These are phyloP conservation scores for Lycium ferocissimum DNA, from an alignment of 257 asterid genomes.

Conservation along the genomic window DNA sequence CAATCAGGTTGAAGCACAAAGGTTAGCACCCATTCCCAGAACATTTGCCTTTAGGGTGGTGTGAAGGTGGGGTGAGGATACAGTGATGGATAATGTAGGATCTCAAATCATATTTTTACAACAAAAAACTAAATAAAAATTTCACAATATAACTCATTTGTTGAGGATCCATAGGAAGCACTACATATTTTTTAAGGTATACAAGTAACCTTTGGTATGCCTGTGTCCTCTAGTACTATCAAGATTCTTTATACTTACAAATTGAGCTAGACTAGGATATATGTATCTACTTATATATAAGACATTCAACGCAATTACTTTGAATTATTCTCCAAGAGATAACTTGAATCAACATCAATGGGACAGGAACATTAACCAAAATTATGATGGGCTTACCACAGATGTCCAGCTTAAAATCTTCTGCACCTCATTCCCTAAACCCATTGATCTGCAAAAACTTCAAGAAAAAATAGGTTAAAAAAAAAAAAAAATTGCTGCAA, in stretches of 20 bases:
- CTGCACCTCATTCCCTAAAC: slow-evolving; percentile 40
- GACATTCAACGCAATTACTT: not conserved
- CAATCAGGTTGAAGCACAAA: not conserved
- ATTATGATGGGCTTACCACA: slow-evolving; percentile 36
- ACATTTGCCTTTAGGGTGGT: not conserved
- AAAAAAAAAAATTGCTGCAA: not conserved
- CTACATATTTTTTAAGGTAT: not conserved
- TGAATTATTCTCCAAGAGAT: not conserved
- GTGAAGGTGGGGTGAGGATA: not conserved
- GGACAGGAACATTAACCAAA: not conserved
- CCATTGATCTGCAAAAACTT: slow-evolving; percentile 41
- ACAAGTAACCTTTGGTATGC: not conserved
- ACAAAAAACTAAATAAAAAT: not conserved
- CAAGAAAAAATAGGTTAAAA: not conserved
- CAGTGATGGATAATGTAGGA: not conserved
- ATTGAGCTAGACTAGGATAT: not conserved
- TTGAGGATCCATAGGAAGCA: not conserved
- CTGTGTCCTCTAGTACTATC: not conserved
- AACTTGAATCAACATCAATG: not conserved
- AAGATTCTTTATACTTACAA: not conserved
- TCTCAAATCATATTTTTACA: not conserved
- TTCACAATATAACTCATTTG: not conserved
- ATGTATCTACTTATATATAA: not conserved
- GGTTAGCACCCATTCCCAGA: not conserved
- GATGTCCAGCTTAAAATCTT: slow-evolving; percentile 38